Base-by-base conservation (phyloP, 306 rosid genomes). In the Casuarina glauca region DNA sequence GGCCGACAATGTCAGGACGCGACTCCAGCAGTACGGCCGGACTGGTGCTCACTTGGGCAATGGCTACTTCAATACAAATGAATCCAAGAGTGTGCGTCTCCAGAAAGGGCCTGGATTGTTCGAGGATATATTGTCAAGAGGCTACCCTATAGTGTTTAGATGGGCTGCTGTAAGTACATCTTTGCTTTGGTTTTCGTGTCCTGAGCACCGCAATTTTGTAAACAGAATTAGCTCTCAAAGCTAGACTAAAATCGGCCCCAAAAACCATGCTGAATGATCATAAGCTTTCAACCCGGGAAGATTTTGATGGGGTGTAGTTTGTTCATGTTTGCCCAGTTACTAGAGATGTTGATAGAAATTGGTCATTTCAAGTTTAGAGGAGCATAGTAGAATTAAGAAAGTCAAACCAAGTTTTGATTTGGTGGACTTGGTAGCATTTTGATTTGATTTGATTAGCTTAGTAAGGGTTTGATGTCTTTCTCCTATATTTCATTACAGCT, bases 81-180 rank as follows among this genome's bases (percentile, higher is more conserved):
- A 76, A 26, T 38, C 44, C 10, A 71, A 57, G 38, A 26, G 55
- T 63, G 68, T 81, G 53, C 81, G 81, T 63, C 77, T 41, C 12
- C 87, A 79, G 17, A 83, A 79, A 77, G 82, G 91, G 48, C 79
- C 75, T 2, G 86, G 90, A 16, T 88, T 94, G 74, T 94, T 92
- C 83, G 86, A 83, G 41, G 86, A 87, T 49, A 82, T 90, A 1
- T 86, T 94, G 78, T 72, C 85, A 9, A 82, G 74, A 64, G 90
- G 91, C 70, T 90, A 79, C 83, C 81, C 97, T 9, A 79, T 94
- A 57, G 84, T 89, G 54, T 94, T 72, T 80, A 84, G 98, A 94
- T 92, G 98, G 97, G 93, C 95, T 61, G 83, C 89, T 76, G 98
- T 94, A 80, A 90, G 96, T 87, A 69, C 60, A 83, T 62, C 50